phyloP scores from a whole-genome alignment of 2,329 filamentous ascomycete species.

The Pseudohalonectria lignicola region DNA sequence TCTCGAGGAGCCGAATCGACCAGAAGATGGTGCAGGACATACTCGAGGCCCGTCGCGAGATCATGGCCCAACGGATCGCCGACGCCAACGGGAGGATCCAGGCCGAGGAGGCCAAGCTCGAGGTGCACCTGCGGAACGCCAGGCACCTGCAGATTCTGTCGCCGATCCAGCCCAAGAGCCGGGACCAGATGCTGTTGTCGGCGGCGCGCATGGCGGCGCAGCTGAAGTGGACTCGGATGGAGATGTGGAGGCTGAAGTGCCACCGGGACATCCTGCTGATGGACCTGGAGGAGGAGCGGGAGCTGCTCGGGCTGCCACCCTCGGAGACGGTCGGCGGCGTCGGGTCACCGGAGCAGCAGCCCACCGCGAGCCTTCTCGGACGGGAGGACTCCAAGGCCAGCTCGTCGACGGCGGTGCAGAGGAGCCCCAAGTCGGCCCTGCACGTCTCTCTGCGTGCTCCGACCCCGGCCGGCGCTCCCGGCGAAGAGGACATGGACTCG shows the following conservation, averaged over 20 bases:
- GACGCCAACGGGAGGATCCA: conserved; percentile 74
- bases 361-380: conserved; percentile 8
- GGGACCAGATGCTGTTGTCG: conserved; percentile 75
- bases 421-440: conserved; percentile 23
- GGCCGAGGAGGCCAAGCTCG: conserved; percentile 63
- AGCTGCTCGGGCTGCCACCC: conserved; percentile 22
- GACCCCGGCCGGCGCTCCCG: conserved; percentile 18
- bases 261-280: conserved; percentile 79
- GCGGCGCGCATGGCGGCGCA: conserved; percentile 79
- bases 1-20: conserved; percentile 64
- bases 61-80: conserved; percentile 73
- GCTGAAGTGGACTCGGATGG: conserved; percentile 86
- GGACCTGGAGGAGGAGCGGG: conserved; percentile 72
- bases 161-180: conserved; percentile 80
- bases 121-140: conserved; percentile 76
- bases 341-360: conserved; percentile 9
- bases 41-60: conserved; percentile 65
- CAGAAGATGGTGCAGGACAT: conserved; percentile 80
- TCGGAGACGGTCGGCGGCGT: conserved; percentile 14
- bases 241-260: conserved; percentile 85
- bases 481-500: conserved; percentile 21
- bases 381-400: conserved; percentile 23
- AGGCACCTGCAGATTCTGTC: conserved; percentile 82
- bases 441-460: conserved; percentile 16
- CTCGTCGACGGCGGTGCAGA: conserved; percentile 19